Evolutionary conservation across 2,329 filamentous ascomycete genomes (phyloP), one percentile per base, ranked within the genome.

Genomic region (Botrytis porri): DNA sequence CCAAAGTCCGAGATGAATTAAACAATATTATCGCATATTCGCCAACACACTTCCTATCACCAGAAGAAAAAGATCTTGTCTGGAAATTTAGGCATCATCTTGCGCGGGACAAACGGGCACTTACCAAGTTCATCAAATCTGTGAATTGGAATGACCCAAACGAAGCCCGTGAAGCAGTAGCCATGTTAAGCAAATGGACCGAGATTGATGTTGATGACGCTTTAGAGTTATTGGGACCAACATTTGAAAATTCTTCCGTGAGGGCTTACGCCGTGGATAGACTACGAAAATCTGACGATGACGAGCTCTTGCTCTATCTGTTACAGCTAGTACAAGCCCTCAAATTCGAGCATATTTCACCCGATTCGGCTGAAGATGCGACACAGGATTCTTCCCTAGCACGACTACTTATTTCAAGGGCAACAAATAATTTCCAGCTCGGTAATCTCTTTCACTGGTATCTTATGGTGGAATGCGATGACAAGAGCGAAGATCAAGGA

Each of bases 371-470:
- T n/a, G 84, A 88, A 73, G 89, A 93, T 76, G 85, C 86, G 60
- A 85, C 87, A 0, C 87, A 89, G 64, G 92, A 96, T 78, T 97
- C 95, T 0, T 97, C 95, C 0, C 85, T 99, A 9, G 95, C 95
- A 3, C 89, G 89, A 37, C 99, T 99, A 80, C 86, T 99, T 4
- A 96, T 99, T 72, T 89, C 92, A 1, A 89, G 96, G 51, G 97
- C 96, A 5, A 92, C 93, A 22, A 90, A 91, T 75, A 98, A 97
- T 80, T 93, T 98, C 79, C 91, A 92, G 74, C 87, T 99, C 1
- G 96, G 95, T 43, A 99, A 97, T 81, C 97, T 97, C 83, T 89
- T 99, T 71, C 93, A 98, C 81, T 99, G 96, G 96, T 99, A 98
- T 82, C 86, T 99, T 3, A 98, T 98, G 90, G 96, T 99, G 1